Evolutionary conservation across 2,329 filamentous ascomycete genomes (phyloP), one percentile per base, ranked within the genome.

Genomic region (Didymosphaeria variabile): DNA sequence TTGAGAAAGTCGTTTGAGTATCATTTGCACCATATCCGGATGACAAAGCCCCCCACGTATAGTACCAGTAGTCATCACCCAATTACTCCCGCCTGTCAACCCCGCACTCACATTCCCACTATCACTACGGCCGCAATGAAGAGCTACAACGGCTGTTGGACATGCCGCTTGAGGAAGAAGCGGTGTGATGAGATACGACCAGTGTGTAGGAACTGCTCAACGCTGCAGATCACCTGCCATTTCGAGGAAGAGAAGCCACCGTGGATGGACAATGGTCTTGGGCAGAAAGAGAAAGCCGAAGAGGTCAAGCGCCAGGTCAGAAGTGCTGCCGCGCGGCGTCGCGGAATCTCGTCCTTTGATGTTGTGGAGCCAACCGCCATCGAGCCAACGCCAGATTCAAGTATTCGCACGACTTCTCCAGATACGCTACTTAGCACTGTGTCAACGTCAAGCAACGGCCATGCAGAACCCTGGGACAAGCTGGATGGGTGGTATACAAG

Each of bases 141-240:
- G 36, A 57, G 55, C 46, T 42, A 57, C 55, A 45, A 56, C 52
- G 59, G 55, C 26, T 51, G 61, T 40, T 64, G 53, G 60, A 64
- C 55, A 29, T 55, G 49, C 44, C 54, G 56, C 40, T 53, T 47
- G 52, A 62, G 58, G 15, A 46, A 61, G 57, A 61, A 52, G 62
- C 57, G 87, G 67, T 89, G 87, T 70, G 85, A 87, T 63, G 84
- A 86, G 67, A 77, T 68, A 36, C 81, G 79, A 2, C 86, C 86
- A 9, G 70, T 81, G 12, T 89, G 87, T 73, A 77, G 80, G 6
- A 77, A 72, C 47, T 88, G 87, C 74, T 71, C 75, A 15, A 71
- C 77, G 1, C 82, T 89, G 23, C 81, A 85, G 55, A 88, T 88
- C 59, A 82, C 81, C 21, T 59, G 57, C 42, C 31, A 57, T 15